These are phyloP conservation scores for Botrytis deweyae DNA, from an alignment of 2,329 filamentous ascomycete genomes.

Conservation along the genomic window DNA sequence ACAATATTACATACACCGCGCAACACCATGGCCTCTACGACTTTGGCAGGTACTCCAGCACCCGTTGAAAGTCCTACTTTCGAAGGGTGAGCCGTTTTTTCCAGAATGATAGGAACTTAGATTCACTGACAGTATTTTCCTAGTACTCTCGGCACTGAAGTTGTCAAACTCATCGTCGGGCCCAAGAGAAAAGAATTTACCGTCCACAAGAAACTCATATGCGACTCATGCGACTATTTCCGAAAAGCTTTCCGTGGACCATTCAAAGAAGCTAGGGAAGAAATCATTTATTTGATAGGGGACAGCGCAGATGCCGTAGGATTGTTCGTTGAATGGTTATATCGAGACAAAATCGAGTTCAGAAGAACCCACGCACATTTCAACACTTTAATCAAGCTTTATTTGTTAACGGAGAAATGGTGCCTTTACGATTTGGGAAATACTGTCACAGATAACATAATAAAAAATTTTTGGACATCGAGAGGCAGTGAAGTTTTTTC, in stretches of 20 bases:
- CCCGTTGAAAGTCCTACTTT: neutral
- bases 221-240: neutral
- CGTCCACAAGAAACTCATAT: conserved; percentile 14
- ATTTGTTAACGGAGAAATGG: no score
- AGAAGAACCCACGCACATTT: no score
- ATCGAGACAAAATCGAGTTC: neutral
- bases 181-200: neutral
- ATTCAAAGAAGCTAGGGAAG: neutral
- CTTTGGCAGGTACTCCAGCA: neutral
- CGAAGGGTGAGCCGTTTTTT: no score
- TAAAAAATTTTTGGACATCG: no score
- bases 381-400: no score
- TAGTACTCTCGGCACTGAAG: neutral
- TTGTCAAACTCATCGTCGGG: neutral
- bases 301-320: neutral
- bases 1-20: neutral
- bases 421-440: no score
- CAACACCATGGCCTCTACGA: neutral
- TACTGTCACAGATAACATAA: no score
- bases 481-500: no score
- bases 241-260: neutral
- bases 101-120: no score
- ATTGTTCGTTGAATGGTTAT: conserved; percentile 23
- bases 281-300: neutral
- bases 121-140: no score